Base-by-base conservation (phyloP, 176 grass and related monocot species). In the Hordeum marinum region DNA sequence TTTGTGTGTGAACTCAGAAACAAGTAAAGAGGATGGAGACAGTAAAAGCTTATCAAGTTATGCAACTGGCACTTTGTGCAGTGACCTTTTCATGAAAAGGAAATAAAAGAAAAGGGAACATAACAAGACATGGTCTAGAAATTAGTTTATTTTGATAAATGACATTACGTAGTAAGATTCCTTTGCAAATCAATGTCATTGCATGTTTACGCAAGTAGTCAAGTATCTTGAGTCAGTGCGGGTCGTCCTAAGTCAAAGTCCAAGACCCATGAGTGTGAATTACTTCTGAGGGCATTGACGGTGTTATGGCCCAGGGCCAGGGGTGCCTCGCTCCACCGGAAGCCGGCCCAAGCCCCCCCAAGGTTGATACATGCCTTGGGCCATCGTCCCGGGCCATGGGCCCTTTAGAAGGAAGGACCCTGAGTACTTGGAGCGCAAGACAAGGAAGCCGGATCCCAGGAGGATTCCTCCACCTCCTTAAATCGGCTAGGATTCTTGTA, bases 21-120 rank as follows among this genome's bases (percentile, higher is more conserved):
- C 24, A 63, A 78, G 57, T 63, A 42, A 63, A 63, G 37, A 79
- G 24, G 77, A 63, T 79, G 77, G 59, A 79, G 24, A 62, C 15
- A 63, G 37, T 63, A 62, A 17, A 72, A 26, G n/a, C 59, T 52
- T 78, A 59, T 61, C 21, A 70, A 70, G 68, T 24, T 71, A 54
- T 72, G 63, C 70, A 15, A 55, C 71, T 72, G 21, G 55, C 72
- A 50, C 18, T 64, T 67, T 23, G 48, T 63, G 31, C 34, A 79
- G 23, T 88, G 50, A 63, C 9, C 1, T 31, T 83, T 41, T 45
- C 54, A 71, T 26, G 20, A 52, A 52, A 15, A 80, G n/a, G n/a
- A 23, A 48, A 32, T 32, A 34, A 24, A 68, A 58, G 4, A 42
- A 36, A 34, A 86, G 1, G 43, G 81, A 54, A 13, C 50, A 55